Percentiles rank a stretch among this genome's conserved stretches.
Evolutionary conservation across 179 eudicot genomes (phyloP).

Genomic region (Dionaea muscipula): DNA sequence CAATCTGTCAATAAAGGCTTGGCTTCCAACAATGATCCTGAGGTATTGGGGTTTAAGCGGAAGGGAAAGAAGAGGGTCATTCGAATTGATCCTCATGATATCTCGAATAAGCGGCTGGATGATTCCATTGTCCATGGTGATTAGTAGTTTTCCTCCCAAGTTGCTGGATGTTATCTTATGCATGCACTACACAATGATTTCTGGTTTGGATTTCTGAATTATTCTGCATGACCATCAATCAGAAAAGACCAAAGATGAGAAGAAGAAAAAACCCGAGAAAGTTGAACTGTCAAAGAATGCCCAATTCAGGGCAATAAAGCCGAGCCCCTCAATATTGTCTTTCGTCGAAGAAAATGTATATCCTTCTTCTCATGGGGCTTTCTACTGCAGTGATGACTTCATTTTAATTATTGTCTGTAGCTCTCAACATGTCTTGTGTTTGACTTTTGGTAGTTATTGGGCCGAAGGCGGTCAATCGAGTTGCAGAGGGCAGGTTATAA

Average conservation of each 20-base stretch:
- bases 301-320: conserved; percentile 77
- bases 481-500: conserved; percentile 77
- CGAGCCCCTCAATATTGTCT: conserved; percentile 63
- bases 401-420: not conserved
- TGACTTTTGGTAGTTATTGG: conserved; percentile 46
- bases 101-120: conserved; percentile 55
- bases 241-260: conserved; percentile 30
- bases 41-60: conserved; percentile 7
- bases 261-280: conserved; percentile 31
- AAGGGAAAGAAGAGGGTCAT: conserved; percentile 47
- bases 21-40: too few relatives aligned
- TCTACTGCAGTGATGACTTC: not conserved
- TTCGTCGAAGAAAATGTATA: conserved; percentile 81
- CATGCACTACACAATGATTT: too few relatives aligned
- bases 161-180: not conserved
- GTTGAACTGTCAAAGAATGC: conserved; percentile 72
- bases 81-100: conserved; percentile 52
- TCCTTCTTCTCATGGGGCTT: not conserved
- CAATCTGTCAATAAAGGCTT: too few relatives aligned
- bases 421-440: conserved; percentile 5
- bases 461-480: conserved; percentile 78
- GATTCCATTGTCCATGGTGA: conserved; percentile 33
- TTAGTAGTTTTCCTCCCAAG: conserved; percentile 12
- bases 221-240: conserved; percentile 16
- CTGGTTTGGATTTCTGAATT: too few relatives aligned